Conservation (phyloP, 75 land plant genomes). For the Pinus albicaulis region DNA sequence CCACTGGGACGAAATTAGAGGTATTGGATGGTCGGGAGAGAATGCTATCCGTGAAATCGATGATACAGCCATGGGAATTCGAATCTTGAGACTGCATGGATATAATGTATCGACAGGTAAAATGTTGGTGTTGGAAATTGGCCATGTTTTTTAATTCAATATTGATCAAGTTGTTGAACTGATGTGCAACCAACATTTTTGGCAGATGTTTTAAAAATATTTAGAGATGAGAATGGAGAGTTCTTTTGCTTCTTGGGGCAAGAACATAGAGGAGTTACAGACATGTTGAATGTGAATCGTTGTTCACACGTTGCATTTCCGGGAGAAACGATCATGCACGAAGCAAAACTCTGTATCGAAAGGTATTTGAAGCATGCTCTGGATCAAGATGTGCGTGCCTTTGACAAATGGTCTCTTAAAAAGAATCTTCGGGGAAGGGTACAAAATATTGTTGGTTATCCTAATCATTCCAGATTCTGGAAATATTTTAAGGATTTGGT, state of each 20-base stretch:
- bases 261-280: conserved; percentile 18
- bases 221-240: too few species aligned
- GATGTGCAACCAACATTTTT: too few species aligned
- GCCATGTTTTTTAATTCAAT: neutral
- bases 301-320: conserved; percentile 21
- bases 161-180: too few species aligned
- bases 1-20: conserved; percentile 19
- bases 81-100: conserved; percentile 24
- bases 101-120: conserved; percentile 25
- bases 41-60: conserved; percentile 19
- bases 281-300: conserved; percentile 29
- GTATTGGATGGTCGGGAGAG: conserved; percentile 26
- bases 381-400: neutral
- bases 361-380: conserved; percentile 15
- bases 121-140: too few species aligned
- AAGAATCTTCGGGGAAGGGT: conserved; percentile 21
- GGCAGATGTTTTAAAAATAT: too few species aligned
- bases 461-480: too few species aligned
- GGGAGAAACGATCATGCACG: conserved; percentile 23
- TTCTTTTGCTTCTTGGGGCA: conserved; percentile 3
- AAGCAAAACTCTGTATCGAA: conserved; percentile 12
- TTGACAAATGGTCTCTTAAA: conserved; percentile 30
- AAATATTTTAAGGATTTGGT: too few species aligned
- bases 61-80: conserved; percentile 28
- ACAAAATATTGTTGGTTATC: neutral